Base-by-base conservation (phyloP, 2,329 filamentous ascomycete species). In the Fusarium sp. region DNA sequence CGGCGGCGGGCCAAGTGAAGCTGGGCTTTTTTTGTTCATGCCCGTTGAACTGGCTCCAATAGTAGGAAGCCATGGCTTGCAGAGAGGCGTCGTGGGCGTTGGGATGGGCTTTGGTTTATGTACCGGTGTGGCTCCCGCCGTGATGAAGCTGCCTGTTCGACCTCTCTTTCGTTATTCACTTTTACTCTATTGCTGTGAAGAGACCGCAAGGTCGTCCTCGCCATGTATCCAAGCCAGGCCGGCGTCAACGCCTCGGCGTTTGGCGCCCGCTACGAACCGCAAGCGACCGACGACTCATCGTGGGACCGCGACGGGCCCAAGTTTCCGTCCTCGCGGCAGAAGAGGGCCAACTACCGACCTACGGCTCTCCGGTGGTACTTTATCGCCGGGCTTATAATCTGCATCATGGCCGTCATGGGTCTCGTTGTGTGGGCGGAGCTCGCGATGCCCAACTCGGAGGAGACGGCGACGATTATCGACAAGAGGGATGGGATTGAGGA, bases 351-450 rank as follows among this genome's bases (percentile, higher is more conserved):
- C 56, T 79, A 79, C 42, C 73, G 67, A 14, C 77, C 77, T 5
- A 79, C 77, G 29, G 74, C 77, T 22, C 52, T 79, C 29, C 63
- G 77, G 66, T 79, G 77, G 77, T 76, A 78, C 61, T 79, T 75
- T 27, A 66, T 79, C 8, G 31, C 73, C 2, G 60, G 58, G 0
- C 65, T 77, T 22, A 70, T 79, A 22, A 13, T 63, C 10, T 69
- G 73, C 47, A 65, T 79, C 36, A 38, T 76, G 50, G 69, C 38
- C 3, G 63, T 68, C 4, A 75, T 77, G 74, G 77, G 74, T 8
- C 64, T 79, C 6, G 71, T 78, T 10, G 35, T 78, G 13, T 79
- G 74, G 73, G 77, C 77, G 7, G 68, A 70, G 47, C 54, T 72
- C 27, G 58, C 66, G 25, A 79, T 79, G 77, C 77, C 76, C 10